phyloP scores from a whole-genome alignment of 306 rosid genomes.

The Crotalaria pallida region DNA sequence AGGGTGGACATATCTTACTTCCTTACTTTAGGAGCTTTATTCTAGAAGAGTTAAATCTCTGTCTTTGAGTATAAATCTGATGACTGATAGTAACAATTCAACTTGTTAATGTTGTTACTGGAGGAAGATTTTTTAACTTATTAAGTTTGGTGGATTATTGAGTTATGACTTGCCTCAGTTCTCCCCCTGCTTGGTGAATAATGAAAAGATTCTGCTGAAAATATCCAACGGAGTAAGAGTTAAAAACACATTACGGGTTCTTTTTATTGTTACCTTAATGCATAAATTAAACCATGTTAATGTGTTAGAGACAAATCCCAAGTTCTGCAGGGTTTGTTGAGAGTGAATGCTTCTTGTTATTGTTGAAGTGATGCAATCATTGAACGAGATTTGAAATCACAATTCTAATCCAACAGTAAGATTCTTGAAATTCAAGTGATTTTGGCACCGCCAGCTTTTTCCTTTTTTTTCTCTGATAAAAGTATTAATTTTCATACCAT shows the following conservation, averaged over 20 bases:
- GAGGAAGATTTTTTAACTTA: not conserved
- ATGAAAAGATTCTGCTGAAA: constrained; percentile 7
- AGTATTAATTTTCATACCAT: not conserved
- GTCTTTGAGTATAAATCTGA: constrained; percentile 15
- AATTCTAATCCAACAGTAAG: constrained; percentile 3
- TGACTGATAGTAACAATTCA: not conserved
- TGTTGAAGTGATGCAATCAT: not conserved
- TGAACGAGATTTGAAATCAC: not conserved
- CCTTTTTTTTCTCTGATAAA: not conserved
- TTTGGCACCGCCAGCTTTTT: not conserved
- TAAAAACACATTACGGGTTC: not conserved
- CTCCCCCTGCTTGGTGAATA: not conserved
- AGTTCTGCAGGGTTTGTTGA: constrained; percentile 13
- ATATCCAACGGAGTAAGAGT: not conserved
- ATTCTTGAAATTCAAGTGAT: not conserved
- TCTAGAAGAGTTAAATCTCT: not conserved
- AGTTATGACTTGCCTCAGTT: not conserved
- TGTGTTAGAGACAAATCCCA: constrained; percentile 12
- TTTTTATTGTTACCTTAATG: not conserved
- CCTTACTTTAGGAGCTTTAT: no score
- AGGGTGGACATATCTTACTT: not conserved
- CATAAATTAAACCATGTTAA: not conserved
- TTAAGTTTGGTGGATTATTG: not conserved
- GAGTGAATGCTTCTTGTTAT: constrained; percentile 11
- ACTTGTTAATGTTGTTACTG: not conserved